These are phyloP conservation scores for Candolleomyces efflorescens DNA, from an alignment of 768 basidiomycete species.

Conservation along the genomic window DNA sequence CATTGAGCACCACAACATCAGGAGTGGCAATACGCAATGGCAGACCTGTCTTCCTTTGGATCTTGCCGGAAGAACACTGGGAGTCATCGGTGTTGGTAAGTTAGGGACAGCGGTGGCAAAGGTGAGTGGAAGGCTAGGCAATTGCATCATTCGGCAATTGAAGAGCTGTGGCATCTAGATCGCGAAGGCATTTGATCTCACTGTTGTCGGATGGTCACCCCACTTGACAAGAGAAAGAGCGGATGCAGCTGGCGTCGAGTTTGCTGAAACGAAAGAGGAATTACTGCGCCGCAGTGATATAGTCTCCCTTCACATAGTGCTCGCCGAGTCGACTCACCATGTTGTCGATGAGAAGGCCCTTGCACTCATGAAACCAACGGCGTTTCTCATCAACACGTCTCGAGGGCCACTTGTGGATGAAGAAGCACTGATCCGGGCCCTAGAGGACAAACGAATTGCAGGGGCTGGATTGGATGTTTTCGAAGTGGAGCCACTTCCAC, in stretches of 20 bases:
- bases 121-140: neutral
- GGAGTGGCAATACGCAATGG: neutral
- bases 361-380: slow-evolving; percentile 47
- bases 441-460: slow-evolving; percentile 30
- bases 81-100: neutral
- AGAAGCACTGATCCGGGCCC: slow-evolving; percentile 38
- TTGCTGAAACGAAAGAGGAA: slow-evolving; percentile 45
- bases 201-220: neutral
- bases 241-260: slow-evolving; percentile 45
- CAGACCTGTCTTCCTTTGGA: neutral
- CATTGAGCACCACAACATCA: neutral
- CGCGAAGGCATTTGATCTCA: neutral
- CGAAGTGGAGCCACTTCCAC: slow-evolving; percentile 59
- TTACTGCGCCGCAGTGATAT: slow-evolving; percentile 53
- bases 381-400: slow-evolving; percentile 63
- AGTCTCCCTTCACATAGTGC: slow-evolving; percentile 58
- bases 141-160: neutral
- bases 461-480: slow-evolving; percentile 67
- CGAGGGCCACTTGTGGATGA: slow-evolving; percentile 57
- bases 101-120: neutral
- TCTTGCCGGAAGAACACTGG: neutral
- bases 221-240: neutral
- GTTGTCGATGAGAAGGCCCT: slow-evolving; percentile 45
- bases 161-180: neutral
- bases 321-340: slow-evolving; percentile 44